Base-by-base conservation (phyloP, 2,329 filamentous ascomycete genomes). In the Hyphodiscus sp. region DNA sequence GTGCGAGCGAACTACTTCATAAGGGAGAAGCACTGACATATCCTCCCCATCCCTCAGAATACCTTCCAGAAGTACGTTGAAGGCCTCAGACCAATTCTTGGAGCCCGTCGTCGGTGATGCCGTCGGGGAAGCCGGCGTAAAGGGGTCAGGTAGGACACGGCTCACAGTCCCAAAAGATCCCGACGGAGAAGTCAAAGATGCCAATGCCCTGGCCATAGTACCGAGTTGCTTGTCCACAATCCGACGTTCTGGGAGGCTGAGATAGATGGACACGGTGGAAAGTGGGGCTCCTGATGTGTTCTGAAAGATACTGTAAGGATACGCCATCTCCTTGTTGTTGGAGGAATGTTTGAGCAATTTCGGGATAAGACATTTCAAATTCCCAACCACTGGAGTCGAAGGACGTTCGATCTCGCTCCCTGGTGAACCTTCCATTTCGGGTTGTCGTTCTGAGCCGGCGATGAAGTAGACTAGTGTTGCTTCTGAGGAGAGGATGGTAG, bases 31-130 rank as follows among this genome's bases (percentile, higher is more conserved):
- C 2, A 86, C 73, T 1, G 75, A 73, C 69, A 80, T 74, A 58
- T 84, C 81, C 63, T 86, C 82, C 0, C 75, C 80, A 57, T 85
- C 83, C 10, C 80, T 71, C 18, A 85, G 65, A 2, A 80, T 69
- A 0, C 73, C 72, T 58, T 85, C 82, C 9, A 85, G 64, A 51
- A 85, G 67, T 2, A 72, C 69, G 41, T 79, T 74, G 51, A 86
- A 86, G 0, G 80, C 79, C 30, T 74, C 69, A 1, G 73, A 73
- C 83, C 82, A 86, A 1, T 73, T 75, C 6, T 65, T 65, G 2
- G 65, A 67, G 42, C 69, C 70, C 49, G 63, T 38, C 7, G 47
- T 45, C n/a, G 49, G 46, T 2, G 54, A 41, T 41, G 52, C 47
- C 1, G 55, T 48, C 18, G 53, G 23, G 10, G 52, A 26, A 16